Percentiles rank a stretch among this genome's conserved stretches.
These are phyloP conservation scores for Daldinia grandis DNA, from an alignment of 495 filamentous ascomycete genomes.

Conservation along the genomic window DNA sequence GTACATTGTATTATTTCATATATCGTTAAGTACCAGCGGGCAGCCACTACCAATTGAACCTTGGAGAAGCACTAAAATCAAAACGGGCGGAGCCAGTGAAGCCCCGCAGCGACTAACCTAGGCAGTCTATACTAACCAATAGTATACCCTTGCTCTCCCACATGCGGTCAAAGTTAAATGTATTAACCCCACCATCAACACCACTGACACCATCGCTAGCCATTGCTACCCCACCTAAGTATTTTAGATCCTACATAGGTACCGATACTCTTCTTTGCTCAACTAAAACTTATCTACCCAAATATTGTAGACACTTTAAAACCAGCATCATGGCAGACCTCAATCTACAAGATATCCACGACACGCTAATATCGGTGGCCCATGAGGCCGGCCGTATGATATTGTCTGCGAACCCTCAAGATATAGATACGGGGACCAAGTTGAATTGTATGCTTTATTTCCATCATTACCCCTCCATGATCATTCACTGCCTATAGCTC, in stretches of 20 bases:
- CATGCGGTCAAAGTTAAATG: conserved; percentile 25
- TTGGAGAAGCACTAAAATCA: too few relatives aligned
- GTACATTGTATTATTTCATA: background rate
- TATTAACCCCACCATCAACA: conserved; percentile 11
- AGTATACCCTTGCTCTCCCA: conserved; percentile 24
- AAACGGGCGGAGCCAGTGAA: conserved; percentile 33
- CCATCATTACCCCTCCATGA: conserved; percentile 32
- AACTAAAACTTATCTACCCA: background rate
- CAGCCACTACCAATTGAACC: too few relatives aligned
- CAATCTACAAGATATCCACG: conserved; percentile 82
- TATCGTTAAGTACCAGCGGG: too few relatives aligned
- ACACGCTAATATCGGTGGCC: conserved; percentile 78
- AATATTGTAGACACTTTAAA: background rate
- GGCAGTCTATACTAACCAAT: conserved; percentile 13
- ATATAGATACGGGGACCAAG: conserved; percentile 72
- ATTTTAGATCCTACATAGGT: conserved; percentile 4
- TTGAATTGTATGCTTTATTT: conserved; percentile 74
- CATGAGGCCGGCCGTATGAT: conserved; percentile 84
- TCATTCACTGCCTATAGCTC: background rate
- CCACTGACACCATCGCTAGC: background rate
- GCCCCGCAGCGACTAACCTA: conserved; percentile 33
- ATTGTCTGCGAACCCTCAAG: conserved; percentile 72
- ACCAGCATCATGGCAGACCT: conserved; percentile 54
- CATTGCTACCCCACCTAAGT: conserved; percentile 21
- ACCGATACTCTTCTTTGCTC: background rate